A percentile compares a stretch with the other conserved stretches of the same genome.
phyloP scores from a whole-genome alignment of 805 yeast species.

The Yamadazyma scolyti region DNA sequence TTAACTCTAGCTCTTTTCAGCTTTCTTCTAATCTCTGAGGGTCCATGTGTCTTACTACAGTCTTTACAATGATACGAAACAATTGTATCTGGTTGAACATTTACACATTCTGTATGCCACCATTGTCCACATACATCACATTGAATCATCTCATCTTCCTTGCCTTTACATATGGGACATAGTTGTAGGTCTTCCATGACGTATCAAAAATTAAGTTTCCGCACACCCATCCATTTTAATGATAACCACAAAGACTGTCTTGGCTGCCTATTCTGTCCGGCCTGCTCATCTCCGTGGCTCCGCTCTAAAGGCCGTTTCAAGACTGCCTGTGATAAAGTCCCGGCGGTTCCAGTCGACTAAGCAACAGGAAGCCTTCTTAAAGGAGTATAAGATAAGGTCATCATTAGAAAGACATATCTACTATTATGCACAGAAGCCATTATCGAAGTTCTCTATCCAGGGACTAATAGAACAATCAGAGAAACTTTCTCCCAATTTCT shows the following conservation, averaged over 20 bases:
- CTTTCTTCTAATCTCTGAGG: slow-evolving; percentile 46
- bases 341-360: background rate
- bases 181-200: no score
- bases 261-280: no score
- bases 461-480: slow-evolving; percentile 42
- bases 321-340: no score
- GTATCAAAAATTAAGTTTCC: no score
- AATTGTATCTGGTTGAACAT: slow-evolving; percentile 33
- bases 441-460: slow-evolving; percentile 52
- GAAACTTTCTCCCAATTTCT: slow-evolving; percentile 33
- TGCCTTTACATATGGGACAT: slow-evolving; percentile 19
- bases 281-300: no score
- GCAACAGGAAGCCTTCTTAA: slow-evolving; percentile 39
- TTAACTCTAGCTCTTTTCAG: slow-evolving; percentile 51
- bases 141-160: slow-evolving; percentile 44
- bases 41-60: slow-evolving; percentile 47
- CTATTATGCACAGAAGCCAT: slow-evolving; percentile 48
- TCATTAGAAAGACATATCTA: slow-evolving; percentile 57
- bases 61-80: slow-evolving; percentile 51
- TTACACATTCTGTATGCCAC: slow-evolving; percentile 53
- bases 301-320: no score
- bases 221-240: no score
- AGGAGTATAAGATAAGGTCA: slow-evolving; percentile 55
- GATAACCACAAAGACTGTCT: no score
- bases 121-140: slow-evolving; percentile 54